Conservation (phyloP, 352 stramenopile genomes). For the Phytophthora melonis region DNA sequence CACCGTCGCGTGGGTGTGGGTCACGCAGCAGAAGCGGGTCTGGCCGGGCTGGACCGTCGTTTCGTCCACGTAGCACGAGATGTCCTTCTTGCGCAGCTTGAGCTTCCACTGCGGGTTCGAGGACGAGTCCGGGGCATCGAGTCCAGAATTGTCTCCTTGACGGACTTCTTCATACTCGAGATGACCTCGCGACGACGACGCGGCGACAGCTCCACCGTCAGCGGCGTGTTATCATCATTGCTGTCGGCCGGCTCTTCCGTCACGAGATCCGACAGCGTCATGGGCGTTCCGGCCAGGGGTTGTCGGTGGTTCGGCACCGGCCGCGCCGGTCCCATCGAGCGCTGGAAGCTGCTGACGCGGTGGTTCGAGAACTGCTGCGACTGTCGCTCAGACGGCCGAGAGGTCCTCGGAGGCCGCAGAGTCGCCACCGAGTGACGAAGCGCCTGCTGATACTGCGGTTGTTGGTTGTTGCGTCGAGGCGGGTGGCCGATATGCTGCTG, state of each 20-base stretch:
- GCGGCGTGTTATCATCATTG: neutral
- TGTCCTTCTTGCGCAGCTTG: slow-evolving; percentile 47
- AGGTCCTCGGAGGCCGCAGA: neutral
- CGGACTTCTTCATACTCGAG: slow-evolving; percentile 26
- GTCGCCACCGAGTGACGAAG: slow-evolving; percentile 1
- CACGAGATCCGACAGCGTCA: neutral
- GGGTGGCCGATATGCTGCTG: slow-evolving; percentile 1
- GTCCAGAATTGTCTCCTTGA: slow-evolving; percentile 39
- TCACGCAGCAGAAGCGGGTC: slow-evolving; percentile 60
- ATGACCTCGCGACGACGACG: slow-evolving; percentile 29
- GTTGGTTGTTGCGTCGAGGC: slow-evolving; percentile 7
- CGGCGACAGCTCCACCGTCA: slow-evolving; percentile 2
- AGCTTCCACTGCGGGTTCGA: slow-evolving; percentile 46
- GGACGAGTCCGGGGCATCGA: slow-evolving; percentile 46
- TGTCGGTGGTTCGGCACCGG: neutral
- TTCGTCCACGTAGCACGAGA: slow-evolving; percentile 58
- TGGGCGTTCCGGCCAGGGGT: neutral
- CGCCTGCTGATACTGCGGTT: neutral
- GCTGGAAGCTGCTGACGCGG: neutral
- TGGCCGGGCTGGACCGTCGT: slow-evolving; percentile 39
- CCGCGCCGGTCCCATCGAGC: neutral
- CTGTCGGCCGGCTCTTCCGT: neutral
- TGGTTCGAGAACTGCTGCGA: slow-evolving; percentile 1
- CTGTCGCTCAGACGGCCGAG: neutral
- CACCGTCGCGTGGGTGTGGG: slow-evolving; percentile 43